phyloP scores from a whole-genome alignment of 1,284 basidiomycete species.

The Papiliotrema terrestris region DNA sequence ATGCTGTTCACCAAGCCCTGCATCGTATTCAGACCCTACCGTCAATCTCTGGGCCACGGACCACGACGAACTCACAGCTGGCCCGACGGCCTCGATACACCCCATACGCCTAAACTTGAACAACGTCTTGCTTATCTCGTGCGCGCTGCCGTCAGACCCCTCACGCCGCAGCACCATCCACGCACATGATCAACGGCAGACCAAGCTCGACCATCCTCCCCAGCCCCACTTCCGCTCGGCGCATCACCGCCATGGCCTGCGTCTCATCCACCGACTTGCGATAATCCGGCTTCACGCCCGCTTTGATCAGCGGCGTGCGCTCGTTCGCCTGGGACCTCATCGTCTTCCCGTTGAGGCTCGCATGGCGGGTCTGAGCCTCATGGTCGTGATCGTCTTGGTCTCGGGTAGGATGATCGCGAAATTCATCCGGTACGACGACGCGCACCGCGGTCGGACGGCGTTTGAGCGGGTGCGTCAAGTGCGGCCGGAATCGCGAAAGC shows the following conservation, averaged over 20 bases:
- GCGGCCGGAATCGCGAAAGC: background rate
- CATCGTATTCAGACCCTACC: slow-evolving; percentile 68
- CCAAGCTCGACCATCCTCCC: slow-evolving; percentile 40
- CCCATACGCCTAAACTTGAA: slow-evolving; percentile 74
- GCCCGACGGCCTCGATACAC: slow-evolving; percentile 75
- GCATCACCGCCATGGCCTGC: slow-evolving; percentile 3
- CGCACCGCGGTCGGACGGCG: slow-evolving; percentile 41
- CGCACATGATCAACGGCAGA: slow-evolving; percentile 40
- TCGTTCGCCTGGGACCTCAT: slow-evolving; percentile 12
- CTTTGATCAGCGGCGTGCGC: slow-evolving; percentile 44
- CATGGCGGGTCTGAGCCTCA: background rate
- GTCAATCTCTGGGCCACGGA: slow-evolving; percentile 5
- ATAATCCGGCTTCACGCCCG: slow-evolving; percentile 39
- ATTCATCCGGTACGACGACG: slow-evolving; percentile 23
- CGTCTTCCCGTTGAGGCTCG: too few relatives aligned
- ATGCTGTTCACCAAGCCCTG: slow-evolving; percentile 63
- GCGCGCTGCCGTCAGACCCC: slow-evolving; percentile 56
- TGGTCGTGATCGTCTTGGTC: background rate
- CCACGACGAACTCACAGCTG: slow-evolving; percentile 59
- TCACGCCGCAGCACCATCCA: background rate
- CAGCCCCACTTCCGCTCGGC: slow-evolving; percentile 24
- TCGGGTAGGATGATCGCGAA: slow-evolving; percentile 25
- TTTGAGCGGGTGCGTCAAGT: slow-evolving; percentile 7
- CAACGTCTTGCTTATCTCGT: slow-evolving; percentile 66
- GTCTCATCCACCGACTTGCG: slow-evolving; percentile 23